These are phyloP conservation scores for Styphnolobium japonicum DNA, from an alignment of 306 rosid genomes.

Conservation along the genomic window DNA sequence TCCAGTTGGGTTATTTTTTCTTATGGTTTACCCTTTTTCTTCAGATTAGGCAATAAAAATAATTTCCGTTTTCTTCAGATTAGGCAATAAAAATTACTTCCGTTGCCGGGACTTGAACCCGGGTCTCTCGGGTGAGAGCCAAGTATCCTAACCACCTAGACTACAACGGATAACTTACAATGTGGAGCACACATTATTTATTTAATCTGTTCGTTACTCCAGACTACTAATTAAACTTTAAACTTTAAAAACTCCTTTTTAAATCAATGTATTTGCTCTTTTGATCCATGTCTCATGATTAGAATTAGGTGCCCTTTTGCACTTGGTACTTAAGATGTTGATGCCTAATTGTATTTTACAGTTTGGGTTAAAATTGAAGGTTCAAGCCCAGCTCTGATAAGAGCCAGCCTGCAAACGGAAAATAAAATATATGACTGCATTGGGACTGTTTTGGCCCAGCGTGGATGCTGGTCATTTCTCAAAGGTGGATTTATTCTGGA, in stretches of 20 bases:
- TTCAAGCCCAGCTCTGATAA: constrained; percentile 49
- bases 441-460: constrained; percentile 71
- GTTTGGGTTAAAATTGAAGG: constrained; percentile 71
- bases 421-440: constrained; percentile 45
- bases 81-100: too few species aligned
- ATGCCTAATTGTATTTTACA: background rate
- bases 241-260: too few species aligned
- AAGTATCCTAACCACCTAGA: constrained; percentile 80
- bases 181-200: too few species aligned
- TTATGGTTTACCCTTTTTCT: constrained; percentile 6
- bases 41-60: too few species aligned
- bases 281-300: too few species aligned
- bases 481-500: constrained; percentile 81
- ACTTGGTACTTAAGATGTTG: background rate
- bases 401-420: constrained; percentile 56
- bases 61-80: too few species aligned
- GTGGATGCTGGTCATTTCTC: constrained; percentile 90
- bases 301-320: background rate
- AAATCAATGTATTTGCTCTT: too few species aligned
- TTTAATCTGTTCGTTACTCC: too few species aligned
- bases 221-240: too few species aligned
- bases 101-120: constrained; percentile 90
- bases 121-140: constrained; percentile 89
- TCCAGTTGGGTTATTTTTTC: constrained; percentile 75
- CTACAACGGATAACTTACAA: constrained; percentile 73